Evolutionary conservation across 1,284 basidiomycete genomes (phyloP), one percentile per base, ranked within the genome.

Genomic region (Boletus albobrunnescens): DNA sequence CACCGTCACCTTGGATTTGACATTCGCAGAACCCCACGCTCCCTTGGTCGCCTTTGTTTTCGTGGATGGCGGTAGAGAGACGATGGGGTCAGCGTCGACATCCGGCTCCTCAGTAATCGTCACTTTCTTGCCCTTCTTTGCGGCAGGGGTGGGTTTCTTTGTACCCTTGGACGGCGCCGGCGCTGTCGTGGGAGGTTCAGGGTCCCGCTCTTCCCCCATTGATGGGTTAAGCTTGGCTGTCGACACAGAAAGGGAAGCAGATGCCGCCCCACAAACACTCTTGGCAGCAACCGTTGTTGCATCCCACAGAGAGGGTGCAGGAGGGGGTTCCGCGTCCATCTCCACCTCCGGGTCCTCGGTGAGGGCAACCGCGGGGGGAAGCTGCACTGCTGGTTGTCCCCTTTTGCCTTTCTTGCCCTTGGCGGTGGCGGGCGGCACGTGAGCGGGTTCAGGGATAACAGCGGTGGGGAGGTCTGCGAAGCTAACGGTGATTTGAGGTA

Each of bases 81-180:
- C 16, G 33, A 62, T 61, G 0, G 51, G 53, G 17, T 70, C 69
- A 3, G 61, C 69, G 28, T 76, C 76, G n/a, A 74, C 70, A 37
- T 77, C 73, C 0, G 68, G 64, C 14, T 75, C 69, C 43, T 77
- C 76, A 49, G 71, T 68, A n/a, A 78, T 66, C n/a, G 66, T 73
- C 37, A 72, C 72, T 16, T 62, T 63, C 53, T 71, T 67, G 19
- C 58, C 48, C 41, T 52, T 63, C 40, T 63, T 63, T 26, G 44
- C 28, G 1, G 47, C 37, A 32, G 50, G 24, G 8, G 46, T 51
- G 1, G 47, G 41, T 31, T 67, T 61, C 49, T 65, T 74, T 47
- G 62, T 54, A 3, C 40, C 41, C 52, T 41, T 54, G 13, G 52
- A 19, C 1, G 46, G 46, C 36, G 44, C 42, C n/a, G 46, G 48